Evolutionary conservation across 2,329 filamentous ascomycete genomes (phyloP).

Genomic region (Beauveria caledonica): DNA sequence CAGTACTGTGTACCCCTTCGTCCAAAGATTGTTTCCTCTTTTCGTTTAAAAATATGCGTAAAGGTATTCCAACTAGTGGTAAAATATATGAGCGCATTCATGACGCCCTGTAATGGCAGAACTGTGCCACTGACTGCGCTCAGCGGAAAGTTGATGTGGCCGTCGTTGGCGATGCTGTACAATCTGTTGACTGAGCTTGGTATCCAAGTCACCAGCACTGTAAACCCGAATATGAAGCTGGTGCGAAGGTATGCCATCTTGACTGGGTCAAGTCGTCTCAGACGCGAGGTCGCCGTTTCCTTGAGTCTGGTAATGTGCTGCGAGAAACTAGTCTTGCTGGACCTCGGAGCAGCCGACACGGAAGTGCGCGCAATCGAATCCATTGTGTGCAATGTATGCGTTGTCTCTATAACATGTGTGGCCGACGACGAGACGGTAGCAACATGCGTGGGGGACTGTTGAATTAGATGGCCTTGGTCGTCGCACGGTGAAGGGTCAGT

Average conservation of each 20-base stretch:
- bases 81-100: slow-evolving; percentile 72
- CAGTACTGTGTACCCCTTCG: slow-evolving; percentile 1
- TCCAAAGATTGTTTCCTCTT: slow-evolving; percentile 13
- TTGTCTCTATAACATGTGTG: background rate
- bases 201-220: slow-evolving; percentile 52
- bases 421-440: background rate
- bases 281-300: slow-evolving; percentile 23
- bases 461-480: slow-evolving; percentile 3
- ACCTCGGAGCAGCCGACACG: background rate
- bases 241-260: slow-evolving; percentile 53
- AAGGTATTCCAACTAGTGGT: slow-evolving; percentile 48
- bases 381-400: background rate
- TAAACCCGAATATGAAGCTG: slow-evolving; percentile 52
- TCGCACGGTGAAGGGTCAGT: slow-evolving; percentile 15
- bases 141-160: slow-evolving; percentile 50
- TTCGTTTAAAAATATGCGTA: slow-evolving; percentile 18
- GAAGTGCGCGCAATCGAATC: background rate
- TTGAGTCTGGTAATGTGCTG: slow-evolving; percentile 13
- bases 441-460: background rate
- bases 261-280: slow-evolving; percentile 39
- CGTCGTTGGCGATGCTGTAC: slow-evolving; percentile 50
- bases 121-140: slow-evolving; percentile 64
- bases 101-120: slow-evolving; percentile 68
- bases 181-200: slow-evolving; percentile 65
- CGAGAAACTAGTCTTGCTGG: background rate